These are phyloP conservation scores for Cladosporium colombiae DNA, from an alignment of 2,329 filamentous ascomycete species.

Conservation along the genomic window DNA sequence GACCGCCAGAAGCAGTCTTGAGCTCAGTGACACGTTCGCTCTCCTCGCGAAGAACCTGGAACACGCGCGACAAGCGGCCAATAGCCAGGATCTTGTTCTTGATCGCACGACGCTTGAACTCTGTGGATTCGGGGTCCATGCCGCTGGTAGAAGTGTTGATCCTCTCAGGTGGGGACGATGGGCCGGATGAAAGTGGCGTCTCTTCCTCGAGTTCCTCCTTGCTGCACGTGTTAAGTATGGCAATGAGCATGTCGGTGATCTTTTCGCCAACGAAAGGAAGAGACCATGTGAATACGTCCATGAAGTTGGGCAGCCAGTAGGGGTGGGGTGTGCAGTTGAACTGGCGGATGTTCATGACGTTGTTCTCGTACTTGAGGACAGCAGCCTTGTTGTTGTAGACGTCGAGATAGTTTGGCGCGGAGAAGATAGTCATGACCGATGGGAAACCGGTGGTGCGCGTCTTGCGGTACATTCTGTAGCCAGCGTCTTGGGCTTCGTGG, in stretches of 20 bases:
- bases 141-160: constrained; percentile 36
- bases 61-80: constrained; percentile 91
- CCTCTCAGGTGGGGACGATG: constrained; percentile 70
- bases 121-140: constrained; percentile 79
- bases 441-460: constrained; percentile 97
- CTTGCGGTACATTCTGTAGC: constrained; percentile 99
- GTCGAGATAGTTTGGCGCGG: constrained; percentile 96
- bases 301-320: constrained; percentile 99
- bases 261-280: constrained; percentile 98
- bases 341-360: constrained; percentile 99
- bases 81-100: constrained; percentile 99
- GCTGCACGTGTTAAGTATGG: constrained; percentile 97
- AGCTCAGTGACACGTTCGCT: constrained; percentile 95
- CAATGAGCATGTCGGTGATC: constrained; percentile 98
- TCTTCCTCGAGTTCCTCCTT: constrained; percentile 94
- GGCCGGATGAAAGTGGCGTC: constrained; percentile 71
- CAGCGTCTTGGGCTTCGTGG: constrained; percentile 97
- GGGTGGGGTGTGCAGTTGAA: constrained; percentile 99
- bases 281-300: constrained; percentile 99
- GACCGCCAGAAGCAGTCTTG: constrained; percentile 92
- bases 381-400: constrained; percentile 99
- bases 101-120: constrained; percentile 93
- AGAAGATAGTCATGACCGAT: constrained; percentile 99
- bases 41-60: constrained; percentile 97
- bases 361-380: constrained; percentile 98